Base-by-base conservation (phyloP, 2,329 filamentous ascomycete genomes). In the Verticillium albo-atrum region DNA sequence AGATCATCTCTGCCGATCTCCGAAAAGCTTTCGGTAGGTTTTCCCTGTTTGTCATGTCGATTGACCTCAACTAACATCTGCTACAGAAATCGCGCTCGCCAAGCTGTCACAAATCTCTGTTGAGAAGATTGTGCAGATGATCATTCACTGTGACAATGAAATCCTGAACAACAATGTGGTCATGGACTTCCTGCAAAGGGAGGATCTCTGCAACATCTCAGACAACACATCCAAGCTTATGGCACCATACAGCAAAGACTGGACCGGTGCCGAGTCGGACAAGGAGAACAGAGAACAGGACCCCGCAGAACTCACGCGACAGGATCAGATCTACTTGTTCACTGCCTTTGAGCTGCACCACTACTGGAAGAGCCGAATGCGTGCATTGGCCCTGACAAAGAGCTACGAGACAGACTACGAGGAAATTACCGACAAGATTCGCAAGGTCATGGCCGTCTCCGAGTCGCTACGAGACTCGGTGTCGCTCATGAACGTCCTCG, bases 301-400 rank as follows among this genome's bases (percentile, higher is more conserved):
- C 74, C 94, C 94, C 1, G 75, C 74, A 6, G 95, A 99, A 70
- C 86, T 99, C 57, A 97, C 94, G 3, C 83, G 93, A 63, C 92
- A 98, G 74, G 95, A 99, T 77, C 94, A 98, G 75, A 90, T 99
- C 59, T 99, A 93, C 72, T 81, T 99, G 27, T 91, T 89, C 71
- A 98, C 95, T 4, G 91, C 94, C 1, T 98, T 90, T 69, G 95
- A 99, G 73, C 79, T 98, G 64, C 92, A 96, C 66, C 93, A 97
- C 72, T 99, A 99, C 78, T 99, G 95, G 95, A 97, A 97, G 82
- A 92, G 91, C 62, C 89, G 95, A 73, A 98, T 98, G 89, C 86
- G 95, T 66, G 95, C 95, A 37, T 82, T 99, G 65, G 83, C 88
- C 2, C 79, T 98, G 65, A 97, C 92, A 4, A 87, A 88, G 68